Conservation (phyloP, 768 basidiomycete species). For the Hygrocybe punicea region DNA sequence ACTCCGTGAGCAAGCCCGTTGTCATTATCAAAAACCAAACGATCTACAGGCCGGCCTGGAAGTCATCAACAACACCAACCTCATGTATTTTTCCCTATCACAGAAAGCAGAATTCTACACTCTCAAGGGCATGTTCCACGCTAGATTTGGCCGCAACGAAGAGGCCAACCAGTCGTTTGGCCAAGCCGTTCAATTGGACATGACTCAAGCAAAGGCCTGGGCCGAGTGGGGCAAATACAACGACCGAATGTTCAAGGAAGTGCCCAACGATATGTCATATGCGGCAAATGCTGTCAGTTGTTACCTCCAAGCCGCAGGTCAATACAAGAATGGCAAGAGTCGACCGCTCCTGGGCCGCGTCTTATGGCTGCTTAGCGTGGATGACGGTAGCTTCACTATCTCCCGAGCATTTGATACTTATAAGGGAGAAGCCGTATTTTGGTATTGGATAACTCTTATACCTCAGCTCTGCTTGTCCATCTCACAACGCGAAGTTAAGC, state of each 20-base stretch:
- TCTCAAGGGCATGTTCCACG: constrained; percentile 97
- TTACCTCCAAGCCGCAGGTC: constrained; percentile 94
- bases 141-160: constrained; percentile 76
- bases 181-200: constrained; percentile 94
- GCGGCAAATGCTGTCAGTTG: constrained; percentile 94
- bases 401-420: constrained; percentile 88
- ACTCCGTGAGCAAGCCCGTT: constrained; percentile 95
- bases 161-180: constrained; percentile 92
- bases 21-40: constrained; percentile 93
- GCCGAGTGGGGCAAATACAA: constrained; percentile 96
- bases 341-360: constrained; percentile 88
- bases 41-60: constrained; percentile 93
- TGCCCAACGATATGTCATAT: constrained; percentile 64
- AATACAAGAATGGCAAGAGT: constrained; percentile 91
- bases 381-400: constrained; percentile 69
- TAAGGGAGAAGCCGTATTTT: constrained; percentile 93
- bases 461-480: constrained; percentile 91
- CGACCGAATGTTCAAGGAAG: constrained; percentile 89
- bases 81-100: constrained; percentile 90
- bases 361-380: constrained; percentile 93
- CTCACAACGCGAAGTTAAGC: constrained; percentile 87
- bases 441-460: constrained; percentile 99
- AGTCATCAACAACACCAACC: constrained; percentile 98
- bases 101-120: constrained; percentile 99
- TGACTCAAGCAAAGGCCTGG: constrained; percentile 94